Percentiles rank a stretch among this genome's conserved stretches.
These are phyloP conservation scores for Fusarium incarnatum DNA, from an alignment of 2,329 filamentous ascomycete species.

Conservation along the genomic window DNA sequence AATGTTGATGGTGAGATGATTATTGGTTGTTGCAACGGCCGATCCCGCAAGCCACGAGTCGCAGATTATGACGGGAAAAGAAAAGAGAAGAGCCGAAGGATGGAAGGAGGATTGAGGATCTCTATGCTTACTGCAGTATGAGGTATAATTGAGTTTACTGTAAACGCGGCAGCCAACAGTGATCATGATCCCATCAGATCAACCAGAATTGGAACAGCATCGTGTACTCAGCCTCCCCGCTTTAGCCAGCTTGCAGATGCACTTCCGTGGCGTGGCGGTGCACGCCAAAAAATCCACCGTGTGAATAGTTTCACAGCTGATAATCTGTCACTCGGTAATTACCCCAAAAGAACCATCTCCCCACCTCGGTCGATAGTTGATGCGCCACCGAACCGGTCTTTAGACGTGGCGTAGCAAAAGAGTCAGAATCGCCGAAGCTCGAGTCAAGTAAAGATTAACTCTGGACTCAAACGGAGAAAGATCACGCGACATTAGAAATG, in stretches of 20 bases:
- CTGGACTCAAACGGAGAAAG: neutral
- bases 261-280: conserved; percentile 27
- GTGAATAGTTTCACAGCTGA: conserved; percentile 7
- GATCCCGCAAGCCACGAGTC: conserved; percentile 7
- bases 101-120: neutral
- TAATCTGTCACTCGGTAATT: conserved; percentile 8
- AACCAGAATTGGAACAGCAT: conserved; percentile 5
- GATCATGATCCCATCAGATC: conserved; percentile 11
- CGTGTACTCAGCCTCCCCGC: neutral
- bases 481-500: neutral
- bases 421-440: neutral
- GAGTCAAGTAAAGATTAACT: neutral
- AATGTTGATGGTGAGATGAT: neutral
- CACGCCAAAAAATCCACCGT: neutral
- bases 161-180: neutral
- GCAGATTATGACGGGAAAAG: conserved; percentile 3
- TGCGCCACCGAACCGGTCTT: neutral
- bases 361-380: conserved; percentile 16
- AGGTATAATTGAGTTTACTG: neutral
- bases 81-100: conserved; percentile 7
- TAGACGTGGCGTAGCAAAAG: conserved; percentile 13
- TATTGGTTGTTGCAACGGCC: neutral
- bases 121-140: conserved; percentile 8
- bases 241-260: neutral
- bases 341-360: neutral